A percentile compares a stretch with the other conserved stretches of the same genome.
These are phyloP conservation scores for Colletotrichum sp. DNA, from an alignment of 2,329 filamentous ascomycete genomes.

Conservation along the genomic window DNA sequence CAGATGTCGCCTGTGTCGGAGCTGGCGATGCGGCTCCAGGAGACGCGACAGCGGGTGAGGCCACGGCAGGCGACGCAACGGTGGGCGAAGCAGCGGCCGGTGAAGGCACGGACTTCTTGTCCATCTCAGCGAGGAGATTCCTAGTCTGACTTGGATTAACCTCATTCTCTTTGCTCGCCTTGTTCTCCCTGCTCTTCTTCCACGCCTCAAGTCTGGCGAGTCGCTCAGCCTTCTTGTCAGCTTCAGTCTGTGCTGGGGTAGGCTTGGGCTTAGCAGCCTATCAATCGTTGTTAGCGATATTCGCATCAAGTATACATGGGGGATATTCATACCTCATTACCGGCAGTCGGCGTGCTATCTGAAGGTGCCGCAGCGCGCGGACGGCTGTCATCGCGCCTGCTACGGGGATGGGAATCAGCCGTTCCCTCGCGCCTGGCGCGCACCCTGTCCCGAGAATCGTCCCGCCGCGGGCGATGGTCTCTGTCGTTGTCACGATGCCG, in stretches of 20 bases:
- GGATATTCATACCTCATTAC: slow-evolving; percentile 58
- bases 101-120: slow-evolving; percentile 63
- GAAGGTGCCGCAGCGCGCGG: slow-evolving; percentile 54
- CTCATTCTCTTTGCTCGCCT: slow-evolving; percentile 74
- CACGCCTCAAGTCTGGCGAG: slow-evolving; percentile 85
- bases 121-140: slow-evolving; percentile 75
- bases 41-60: slow-evolving; percentile 44
- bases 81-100: slow-evolving; percentile 54
- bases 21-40: slow-evolving; percentile 5
- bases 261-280: slow-evolving; percentile 61
- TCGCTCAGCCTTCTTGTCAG: slow-evolving; percentile 80
- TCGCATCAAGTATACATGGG: not conserved
- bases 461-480: slow-evolving; percentile 72
- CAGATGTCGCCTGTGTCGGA: slow-evolving; percentile 44
- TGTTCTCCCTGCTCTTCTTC: slow-evolving; percentile 88
- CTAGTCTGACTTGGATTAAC: slow-evolving; percentile 68
- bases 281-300: slow-evolving; percentile 26
- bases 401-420: slow-evolving; percentile 71
- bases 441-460: slow-evolving; percentile 72
- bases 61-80: slow-evolving; percentile 50
- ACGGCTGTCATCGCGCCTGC: slow-evolving; percentile 69
- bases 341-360: slow-evolving; percentile 53
- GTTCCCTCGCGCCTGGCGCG: slow-evolving; percentile 71
- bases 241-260: slow-evolving; percentile 63
- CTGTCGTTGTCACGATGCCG: slow-evolving; percentile 65